Evolutionary conservation across 257 asterid genomes (phyloP).

Genomic region (Solanum virginianum): DNA sequence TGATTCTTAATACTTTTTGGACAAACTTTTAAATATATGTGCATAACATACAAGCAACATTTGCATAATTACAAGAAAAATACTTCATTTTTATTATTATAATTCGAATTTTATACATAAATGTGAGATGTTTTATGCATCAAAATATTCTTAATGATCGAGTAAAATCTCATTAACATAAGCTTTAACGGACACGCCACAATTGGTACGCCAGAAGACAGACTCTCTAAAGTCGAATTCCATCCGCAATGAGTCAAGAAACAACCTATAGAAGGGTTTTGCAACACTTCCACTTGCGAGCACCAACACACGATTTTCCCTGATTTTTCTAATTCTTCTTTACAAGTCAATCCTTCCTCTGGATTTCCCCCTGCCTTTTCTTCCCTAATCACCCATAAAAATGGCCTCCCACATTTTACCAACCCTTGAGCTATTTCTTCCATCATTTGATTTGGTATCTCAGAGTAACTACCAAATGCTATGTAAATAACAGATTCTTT

Average conservation of each 20-base stretch:
- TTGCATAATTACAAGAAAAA: background rate
- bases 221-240: slow-evolving; percentile 37
- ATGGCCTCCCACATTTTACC: slow-evolving; percentile 4
- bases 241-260: slow-evolving; percentile 34
- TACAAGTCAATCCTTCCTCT: background rate
- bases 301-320: slow-evolving; percentile 18
- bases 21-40: too few relatives aligned
- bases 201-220: slow-evolving; percentile 23
- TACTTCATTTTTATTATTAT: too few relatives aligned
- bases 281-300: slow-evolving; percentile 15
- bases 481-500: slow-evolving; percentile 2
- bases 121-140: background rate
- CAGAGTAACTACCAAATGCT: slow-evolving; percentile 7
- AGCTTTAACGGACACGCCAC: slow-evolving; percentile 27
- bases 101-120: background rate
- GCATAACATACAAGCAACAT: background rate
- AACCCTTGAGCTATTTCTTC: slow-evolving; percentile 13
- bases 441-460: background rate
- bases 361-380: background rate
- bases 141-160: background rate
- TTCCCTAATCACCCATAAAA: slow-evolving; percentile 17
- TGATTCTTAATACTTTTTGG: too few relatives aligned
- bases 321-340: slow-evolving; percentile 3
- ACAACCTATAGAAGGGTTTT: slow-evolving; percentile 15
- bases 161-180: slow-evolving; percentile 11